These are phyloP conservation scores for Diatrype stigma DNA, from an alignment of 2,329 filamentous ascomycete species.

Conservation along the genomic window DNA sequence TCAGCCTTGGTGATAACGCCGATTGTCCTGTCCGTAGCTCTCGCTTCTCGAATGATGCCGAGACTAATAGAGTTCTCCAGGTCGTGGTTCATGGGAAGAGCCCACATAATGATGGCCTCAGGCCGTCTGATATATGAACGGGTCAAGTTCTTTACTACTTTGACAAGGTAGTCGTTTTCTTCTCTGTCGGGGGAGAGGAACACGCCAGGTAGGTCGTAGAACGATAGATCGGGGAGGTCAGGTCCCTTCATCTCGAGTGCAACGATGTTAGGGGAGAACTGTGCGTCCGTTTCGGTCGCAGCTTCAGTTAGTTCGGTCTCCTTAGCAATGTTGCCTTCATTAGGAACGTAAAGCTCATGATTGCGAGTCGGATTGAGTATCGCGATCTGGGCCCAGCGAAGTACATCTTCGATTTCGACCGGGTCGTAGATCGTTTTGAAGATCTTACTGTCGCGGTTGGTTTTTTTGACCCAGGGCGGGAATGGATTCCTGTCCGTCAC, in stretches of 20 bases:
- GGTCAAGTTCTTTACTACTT: constrained; percentile 68
- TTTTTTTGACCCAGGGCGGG: constrained; percentile 59
- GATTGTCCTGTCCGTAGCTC: constrained; percentile 57
- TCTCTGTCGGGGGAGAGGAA: constrained; percentile 65
- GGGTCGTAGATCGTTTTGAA: constrained; percentile 64
- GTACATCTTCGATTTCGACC: constrained; percentile 58
- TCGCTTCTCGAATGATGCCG: constrained; percentile 54
- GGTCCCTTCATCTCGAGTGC: constrained; percentile 71
- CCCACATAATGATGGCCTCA: constrained; percentile 72
- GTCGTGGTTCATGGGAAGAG: constrained; percentile 74
- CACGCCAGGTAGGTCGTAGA: constrained; percentile 81
- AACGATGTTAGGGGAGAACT: constrained; percentile 81
- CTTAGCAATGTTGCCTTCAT: constrained; percentile 35
- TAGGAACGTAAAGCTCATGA: constrained; percentile 51
- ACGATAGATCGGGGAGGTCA: constrained; percentile 67
- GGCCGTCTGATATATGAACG: constrained; percentile 64
- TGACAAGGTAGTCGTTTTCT: constrained; percentile 64
- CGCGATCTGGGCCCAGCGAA: constrained; percentile 73
- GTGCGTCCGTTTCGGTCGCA: constrained; percentile 46
- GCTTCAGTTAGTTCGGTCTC: constrained; percentile 34
- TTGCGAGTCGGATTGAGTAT: constrained; percentile 63
- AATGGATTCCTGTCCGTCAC: constrained; percentile 52
- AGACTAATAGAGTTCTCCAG: constrained; percentile 71
- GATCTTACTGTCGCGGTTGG: constrained; percentile 40
- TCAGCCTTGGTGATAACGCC: constrained; percentile 87